Evolutionary conservation across 345 rosid species (phyloP).

Genomic region (Eucalyptus erythrocorys): DNA sequence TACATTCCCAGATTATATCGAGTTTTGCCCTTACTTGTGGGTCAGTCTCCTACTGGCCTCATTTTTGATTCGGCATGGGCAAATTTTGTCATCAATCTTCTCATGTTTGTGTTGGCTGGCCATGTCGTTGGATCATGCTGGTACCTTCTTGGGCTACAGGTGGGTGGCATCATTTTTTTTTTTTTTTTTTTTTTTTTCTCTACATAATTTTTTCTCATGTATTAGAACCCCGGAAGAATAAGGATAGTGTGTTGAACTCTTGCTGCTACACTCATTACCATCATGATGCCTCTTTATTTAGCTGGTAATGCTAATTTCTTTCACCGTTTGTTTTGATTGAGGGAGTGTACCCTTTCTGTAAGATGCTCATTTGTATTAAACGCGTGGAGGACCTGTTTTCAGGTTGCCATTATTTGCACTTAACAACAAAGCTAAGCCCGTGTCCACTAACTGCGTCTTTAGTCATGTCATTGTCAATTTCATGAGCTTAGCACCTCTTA

Average conservation of each 20-base stretch:
- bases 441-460: neutral
- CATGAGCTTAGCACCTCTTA: no score
- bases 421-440: neutral
- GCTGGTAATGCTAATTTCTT: neutral
- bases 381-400: neutral
- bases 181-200: no score
- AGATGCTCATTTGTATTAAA: neutral
- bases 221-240: neutral
- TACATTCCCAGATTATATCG: conserved; percentile 63
- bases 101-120: conserved; percentile 59
- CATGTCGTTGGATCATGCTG: conserved; percentile 80
- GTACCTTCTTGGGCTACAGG: conserved; percentile 89
- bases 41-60: conserved; percentile 60
- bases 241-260: neutral
- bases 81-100: conserved; percentile 71
- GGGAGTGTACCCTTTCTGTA: neutral
- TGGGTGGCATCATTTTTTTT: conserved; percentile 1
- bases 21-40: conserved; percentile 61
- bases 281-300: neutral
- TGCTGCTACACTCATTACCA: neutral
- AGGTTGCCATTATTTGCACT: neutral
- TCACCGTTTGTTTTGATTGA: neutral
- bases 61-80: conserved; percentile 83
- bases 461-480: neutral
- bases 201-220: neutral